Base-by-base conservation (phyloP, 2,329 filamentous ascomycete genomes). In the Nemania sp. region DNA sequence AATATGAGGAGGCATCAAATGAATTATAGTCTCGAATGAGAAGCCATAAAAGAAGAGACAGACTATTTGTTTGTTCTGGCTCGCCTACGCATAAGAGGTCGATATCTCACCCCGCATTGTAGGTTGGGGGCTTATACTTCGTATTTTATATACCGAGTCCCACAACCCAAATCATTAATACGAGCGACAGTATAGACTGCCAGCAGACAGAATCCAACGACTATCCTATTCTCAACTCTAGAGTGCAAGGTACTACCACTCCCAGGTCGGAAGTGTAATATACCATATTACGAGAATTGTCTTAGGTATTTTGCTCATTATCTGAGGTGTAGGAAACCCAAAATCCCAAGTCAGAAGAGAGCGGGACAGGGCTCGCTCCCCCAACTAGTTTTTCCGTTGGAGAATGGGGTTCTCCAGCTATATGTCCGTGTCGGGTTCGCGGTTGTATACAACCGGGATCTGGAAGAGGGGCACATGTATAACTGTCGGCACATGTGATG, bases 61-160 rank as follows among this genome's bases (percentile, higher is more conserved):
- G 58, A 54, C 24, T 0, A 54, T 45, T 24, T 29, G 3, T 26
- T 38, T 38, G 43, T 51, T 59, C 26, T 24, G 11, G 18, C 15
- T 27, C 27, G 20, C 27, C 27, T 38, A 35, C 13, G 24, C 3
- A 41, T 41, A 51, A 32, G 8, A 5, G 29, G 29, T 32, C 29
- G 29, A 32, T 32, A 8, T 27, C 20, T n/a, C 45, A 60, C 45
- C 20, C 57, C 29, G 45, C 29, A 41, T 27, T 20, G 1, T 27
- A 22, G 22, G 51, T 60, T 13, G 45, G 32, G 26, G 45, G 20
- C 29, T 32, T 60, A 51, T 52, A 60, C 45, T 41, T 60, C 5
- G 7, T 52, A 52, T 7, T 52, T 51, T 60, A 60, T 60, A 60
- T 41, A 27, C 27, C 7, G 26, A 38, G 29, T 52, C 38, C 57